phyloP scores from a whole-genome alignment of 192 early-diverging fungal genomes.

The Entomortierella beljakovae region DNA sequence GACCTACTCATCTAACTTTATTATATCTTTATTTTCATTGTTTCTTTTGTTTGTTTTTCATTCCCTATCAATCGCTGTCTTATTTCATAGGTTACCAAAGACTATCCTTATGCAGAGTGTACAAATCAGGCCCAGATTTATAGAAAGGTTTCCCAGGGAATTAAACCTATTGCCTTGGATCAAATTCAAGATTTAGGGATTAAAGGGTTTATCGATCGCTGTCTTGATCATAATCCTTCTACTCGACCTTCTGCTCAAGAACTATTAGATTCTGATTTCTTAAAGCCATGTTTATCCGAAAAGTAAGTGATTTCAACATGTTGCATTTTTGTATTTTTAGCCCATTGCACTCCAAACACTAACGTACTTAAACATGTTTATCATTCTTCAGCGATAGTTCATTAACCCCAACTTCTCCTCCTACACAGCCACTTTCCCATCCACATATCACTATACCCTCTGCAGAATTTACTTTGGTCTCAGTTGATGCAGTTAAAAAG shows the following conservation, averaged over 20 bases:
- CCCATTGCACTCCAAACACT: too few relatives aligned
- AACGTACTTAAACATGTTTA: neutral
- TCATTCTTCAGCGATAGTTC: constrained; percentile 5
- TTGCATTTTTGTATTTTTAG: neutral
- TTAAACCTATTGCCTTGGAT: constrained; percentile 76
- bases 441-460: constrained; percentile 33
- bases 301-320: constrained; percentile 8
- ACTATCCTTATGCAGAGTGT: constrained; percentile 90
- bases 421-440: constrained; percentile 18
- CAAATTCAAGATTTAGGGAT: constrained; percentile 74
- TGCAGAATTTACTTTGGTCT: constrained; percentile 34
- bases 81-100: constrained; percentile 74
- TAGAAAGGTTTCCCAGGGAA: constrained; percentile 78
- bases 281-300: constrained; percentile 35
- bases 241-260: constrained; percentile 65
- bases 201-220: constrained; percentile 73
- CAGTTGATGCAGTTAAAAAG: constrained; percentile 55
- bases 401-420: constrained; percentile 10
- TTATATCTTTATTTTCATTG: neutral
- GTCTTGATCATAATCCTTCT: constrained; percentile 69
- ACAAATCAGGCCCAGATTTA: constrained; percentile 88
- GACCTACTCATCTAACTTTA: too few relatives aligned
- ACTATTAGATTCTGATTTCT: constrained; percentile 66
- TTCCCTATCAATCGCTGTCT: too few relatives aligned
- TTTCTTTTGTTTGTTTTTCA: neutral